Evolutionary conservation across 768 basidiomycete species (phyloP).

Genomic region (Xerocomellus dryophilus): DNA sequence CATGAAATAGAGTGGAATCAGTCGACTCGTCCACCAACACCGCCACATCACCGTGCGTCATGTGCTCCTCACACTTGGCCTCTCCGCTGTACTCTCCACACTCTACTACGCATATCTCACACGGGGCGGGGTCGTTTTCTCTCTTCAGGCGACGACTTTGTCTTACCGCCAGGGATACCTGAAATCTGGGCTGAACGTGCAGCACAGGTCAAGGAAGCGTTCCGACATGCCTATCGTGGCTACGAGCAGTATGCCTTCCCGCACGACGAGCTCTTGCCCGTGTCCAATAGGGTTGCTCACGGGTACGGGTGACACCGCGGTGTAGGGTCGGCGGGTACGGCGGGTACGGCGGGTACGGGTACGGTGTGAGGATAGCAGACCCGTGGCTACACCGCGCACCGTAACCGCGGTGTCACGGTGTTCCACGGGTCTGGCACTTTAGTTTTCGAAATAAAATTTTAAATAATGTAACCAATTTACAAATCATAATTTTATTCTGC

Average conservation of each 20-base stretch:
- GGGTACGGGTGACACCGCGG: too few species aligned
- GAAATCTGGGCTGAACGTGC: conserved; percentile 51
- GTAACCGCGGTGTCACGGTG: too few species aligned
- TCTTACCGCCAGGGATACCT: conserved; percentile 15
- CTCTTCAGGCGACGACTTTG: background rate
- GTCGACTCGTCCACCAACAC: background rate
- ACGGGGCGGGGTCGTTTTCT: background rate
- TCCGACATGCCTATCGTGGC: conserved; percentile 62
- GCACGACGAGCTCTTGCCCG: conserved; percentile 59
- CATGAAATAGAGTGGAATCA: too few species aligned
- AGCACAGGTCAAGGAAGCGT: conserved; percentile 55
- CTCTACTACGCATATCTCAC: conserved; percentile 18
- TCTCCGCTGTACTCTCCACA: conserved; percentile 8
- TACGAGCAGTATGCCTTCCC: conserved; percentile 61
- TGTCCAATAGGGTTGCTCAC: too few species aligned
- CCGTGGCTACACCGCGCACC: too few species aligned
- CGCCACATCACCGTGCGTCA: conserved; percentile 17
- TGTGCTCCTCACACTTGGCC: conserved; percentile 13
- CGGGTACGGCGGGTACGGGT: too few species aligned
- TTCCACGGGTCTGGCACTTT: too few species aligned
- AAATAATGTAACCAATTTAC: too few species aligned
- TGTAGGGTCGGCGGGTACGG: too few species aligned
- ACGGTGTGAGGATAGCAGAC: too few species aligned
- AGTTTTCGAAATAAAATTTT: too few species aligned
- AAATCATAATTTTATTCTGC: too few species aligned